Base-by-base conservation (phyloP, 768 basidiomycete species). In the Paxillus involutus region DNA sequence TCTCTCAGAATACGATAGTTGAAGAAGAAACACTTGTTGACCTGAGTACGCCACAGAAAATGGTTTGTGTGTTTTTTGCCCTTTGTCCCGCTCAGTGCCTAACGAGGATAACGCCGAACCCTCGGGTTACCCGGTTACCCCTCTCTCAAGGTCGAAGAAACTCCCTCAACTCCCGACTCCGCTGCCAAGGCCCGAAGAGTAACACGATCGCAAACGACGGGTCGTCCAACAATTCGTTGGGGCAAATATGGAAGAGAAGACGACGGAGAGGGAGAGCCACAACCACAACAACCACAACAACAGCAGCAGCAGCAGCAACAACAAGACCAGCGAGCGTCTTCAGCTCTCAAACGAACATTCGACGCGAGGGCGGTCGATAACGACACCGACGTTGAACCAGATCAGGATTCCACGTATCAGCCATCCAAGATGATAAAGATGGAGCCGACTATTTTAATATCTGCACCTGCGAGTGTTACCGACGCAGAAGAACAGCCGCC, bases 331-430 rank as follows among this genome's bases (percentile, higher is more conserved):
- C 62, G 48, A 63, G 52, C 51, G 51, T 51, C 29, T 44, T 62
- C 52, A 51, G 47, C 63, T 58, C 71, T 70, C 10, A 70, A 70
- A 57, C 69, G 69, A 59, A 49, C 61, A 1, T 69, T 72, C 56
- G 69, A 70, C 56, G 71, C 71, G 44, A 67, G 69, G 13, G 69
- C 69, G 1, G 69, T 72, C 10, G 69, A 72, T 10, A 61, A 72
- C 51, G 71, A 72, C 19, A 72, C 71, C 0, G 69, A 70, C 51
- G 62, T 71, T 41, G 69, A 70, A 8, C 32, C 51, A n/a, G 69
- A 62, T 32, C 67, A 57, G 24, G 58, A 63, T 44, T 8, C 58
- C 6, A 0, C 26, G 7, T 35, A 39, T 49, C 63, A 71, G 17
- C 63, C 58, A 16, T 29, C 63, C n/a, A 70, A 70, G 56, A 58